Base-by-base conservation (phyloP, 257 asterid genomes). In the Plantago elongata region DNA sequence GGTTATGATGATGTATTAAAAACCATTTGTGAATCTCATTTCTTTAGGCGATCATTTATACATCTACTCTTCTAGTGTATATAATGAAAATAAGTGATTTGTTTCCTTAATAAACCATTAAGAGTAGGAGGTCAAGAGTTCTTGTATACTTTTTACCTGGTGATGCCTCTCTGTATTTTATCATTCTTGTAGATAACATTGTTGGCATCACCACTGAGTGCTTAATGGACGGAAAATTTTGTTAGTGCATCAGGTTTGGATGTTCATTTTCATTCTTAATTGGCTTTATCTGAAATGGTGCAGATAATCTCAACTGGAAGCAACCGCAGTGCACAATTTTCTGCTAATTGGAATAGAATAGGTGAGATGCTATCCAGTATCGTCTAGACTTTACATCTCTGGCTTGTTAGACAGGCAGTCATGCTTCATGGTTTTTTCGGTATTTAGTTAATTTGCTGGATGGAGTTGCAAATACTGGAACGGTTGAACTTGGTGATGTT, bases 261-360 rank as follows among this genome's bases (percentile, higher is more conserved):
- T 15, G 10, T 34, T 57, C 54, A 47, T 55, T 44, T 51, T 40
- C 5, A 13, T n/a, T n/a, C 48, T 62, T 57, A 57, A 40, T 63
- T 50, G 34, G 51, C 43, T 63, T 27, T 45, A 51, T 61, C 18
- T 66, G 58, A 27, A 74, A 64, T 63, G 73, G 52, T 64, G 61
- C 83, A 93, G 99, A 76, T 85, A 64, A 75, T 79, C 68, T 93
- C 99, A 65, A 58, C 49, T 45, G 96, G 87, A 77, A 93, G 97
- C 83, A 76, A 71, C 57, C 79, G 66, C 43, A 81, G 88, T 78
- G 74, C 81, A 54, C 78, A 87, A 48, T 83, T 93, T 79, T 79
- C 82, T 71, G 59, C 74, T 63, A 68, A 75, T 58, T 93, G 99
- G 99, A 80, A 85, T 70, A 85, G 87, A 72, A 82, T 82, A 38